Conservation (phyloP, 2,329 filamentous ascomycete species). For the Hyphodiscus sp. region DNA sequence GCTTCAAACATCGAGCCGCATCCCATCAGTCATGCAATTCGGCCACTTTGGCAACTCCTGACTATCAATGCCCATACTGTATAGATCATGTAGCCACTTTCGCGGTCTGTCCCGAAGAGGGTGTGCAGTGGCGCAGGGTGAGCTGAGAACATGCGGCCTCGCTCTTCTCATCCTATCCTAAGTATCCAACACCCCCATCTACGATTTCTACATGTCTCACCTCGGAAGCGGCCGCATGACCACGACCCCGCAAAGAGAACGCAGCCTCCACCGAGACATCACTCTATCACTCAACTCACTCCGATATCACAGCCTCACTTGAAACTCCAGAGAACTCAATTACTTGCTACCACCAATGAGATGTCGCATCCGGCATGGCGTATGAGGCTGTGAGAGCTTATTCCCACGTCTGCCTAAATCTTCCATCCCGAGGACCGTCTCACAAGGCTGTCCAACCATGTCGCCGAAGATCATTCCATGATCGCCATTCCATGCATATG, state of each 20-base stretch:
- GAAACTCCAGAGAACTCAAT: not conserved
- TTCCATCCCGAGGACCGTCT: not conserved
- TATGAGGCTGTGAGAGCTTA: not conserved
- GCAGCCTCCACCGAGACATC: not conserved
- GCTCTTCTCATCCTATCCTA: too few species aligned
- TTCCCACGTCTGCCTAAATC: not conserved
- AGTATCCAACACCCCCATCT: too few species aligned
- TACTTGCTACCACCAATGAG: not conserved
- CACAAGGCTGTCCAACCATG: not conserved
- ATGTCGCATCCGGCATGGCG: not conserved
- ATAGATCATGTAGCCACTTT: not conserved
- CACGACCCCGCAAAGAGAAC: not conserved
- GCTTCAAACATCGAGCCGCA: not conserved
- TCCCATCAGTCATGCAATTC: not conserved
- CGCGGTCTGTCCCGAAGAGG: not conserved
- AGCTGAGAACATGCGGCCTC: too few species aligned
- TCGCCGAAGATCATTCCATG: not conserved
- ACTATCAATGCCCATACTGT: not conserved
- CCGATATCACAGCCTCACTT: not conserved
- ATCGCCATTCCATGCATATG: not conserved
- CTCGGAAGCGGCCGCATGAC: not conserved
- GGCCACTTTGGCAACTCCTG: not conserved
- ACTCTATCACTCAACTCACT: not conserved
- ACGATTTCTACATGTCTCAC: not conserved
- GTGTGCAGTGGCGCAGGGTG: not conserved